Percentiles rank a stretch among this genome's conserved stretches.
Conservation (phyloP, 176 grass and related monocot species). For the Musa acuminata region DNA sequence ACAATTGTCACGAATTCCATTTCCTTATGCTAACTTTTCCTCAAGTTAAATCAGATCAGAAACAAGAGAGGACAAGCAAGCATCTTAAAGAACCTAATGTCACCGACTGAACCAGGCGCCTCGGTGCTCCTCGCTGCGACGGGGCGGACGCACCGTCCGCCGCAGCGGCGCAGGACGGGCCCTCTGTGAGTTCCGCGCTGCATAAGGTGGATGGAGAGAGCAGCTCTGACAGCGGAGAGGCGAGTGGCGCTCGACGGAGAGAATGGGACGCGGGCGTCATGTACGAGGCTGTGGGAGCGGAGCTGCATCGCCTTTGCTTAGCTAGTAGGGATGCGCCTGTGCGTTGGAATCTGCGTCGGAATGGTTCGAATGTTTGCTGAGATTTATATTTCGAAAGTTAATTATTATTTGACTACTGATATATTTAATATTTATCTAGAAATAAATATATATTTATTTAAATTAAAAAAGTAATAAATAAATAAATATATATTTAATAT, state of each 20-base stretch:
- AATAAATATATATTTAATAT: no score
- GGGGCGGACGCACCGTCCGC: neutral
- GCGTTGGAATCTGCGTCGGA: no score
- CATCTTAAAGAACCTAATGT: neutral
- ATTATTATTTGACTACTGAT: no score
- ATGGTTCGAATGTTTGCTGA: no score
- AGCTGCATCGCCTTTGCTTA: neutral
- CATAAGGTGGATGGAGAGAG: neutral
- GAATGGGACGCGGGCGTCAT: neutral
- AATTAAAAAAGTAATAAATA: no score
- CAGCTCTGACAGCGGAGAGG: neutral
- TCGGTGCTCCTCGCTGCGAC: neutral
- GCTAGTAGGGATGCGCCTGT: neutral
- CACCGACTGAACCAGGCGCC: neutral
- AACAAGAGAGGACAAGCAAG: neutral
- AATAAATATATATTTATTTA: no score
- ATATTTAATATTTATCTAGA: no score
- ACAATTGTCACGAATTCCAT: neutral
- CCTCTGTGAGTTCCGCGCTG: neutral
- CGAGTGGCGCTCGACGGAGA: neutral
- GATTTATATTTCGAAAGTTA: no score
- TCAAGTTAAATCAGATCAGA: neutral
- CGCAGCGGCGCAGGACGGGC: neutral
- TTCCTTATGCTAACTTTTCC: neutral
- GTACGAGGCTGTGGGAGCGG: neutral